Evolutionary conservation across 2,329 filamentous ascomycete genomes (phyloP), one percentile per base, ranked within the genome.

Genomic region (Aspergillus melleus): DNA sequence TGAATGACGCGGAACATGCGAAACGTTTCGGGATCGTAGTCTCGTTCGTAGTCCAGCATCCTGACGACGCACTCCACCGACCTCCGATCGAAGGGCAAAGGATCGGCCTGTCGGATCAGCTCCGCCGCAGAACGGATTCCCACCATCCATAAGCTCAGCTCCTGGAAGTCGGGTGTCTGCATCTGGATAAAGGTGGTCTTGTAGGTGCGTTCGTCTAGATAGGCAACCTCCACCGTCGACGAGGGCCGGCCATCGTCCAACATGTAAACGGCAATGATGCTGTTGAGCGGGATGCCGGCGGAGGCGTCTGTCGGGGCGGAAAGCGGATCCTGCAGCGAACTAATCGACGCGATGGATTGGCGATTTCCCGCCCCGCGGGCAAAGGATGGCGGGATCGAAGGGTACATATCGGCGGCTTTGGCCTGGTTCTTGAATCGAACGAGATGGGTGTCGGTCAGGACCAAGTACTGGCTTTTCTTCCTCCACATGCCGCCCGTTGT

Each of bases 391-490:
- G 79, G 77, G 54, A 85, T 82, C 5, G 75, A 78, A 50, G 83
- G 81, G 66, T 90, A 90, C 44, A 81, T 78, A 59, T 90, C 88
- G 29, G 83, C 80, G 12, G 88, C 88, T 71, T 88, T 88, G 49
- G 80, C 76, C 65, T 89, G 86, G 67, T 79, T 88, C 73, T 90
- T 89, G 78, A 88, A 90, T 12, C 88, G 83, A 57, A 90, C 76
- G 57, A 91, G 76, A 72, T 90, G 86, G 6, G 83, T 84, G 64
- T 90, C 88, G 6, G 88, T 91, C 64, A 91, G 77, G 14, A 90
- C 88, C 57, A 91, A 77, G 67, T 89, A 91, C 71, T 90, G 88
- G 74, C 84, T 88, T 77, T 88, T 89, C 76, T 89, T 90, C 71
- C 88, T 81, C 75, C 90, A 89, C 81, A 90, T 85, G 61, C 85